A percentile compares a stretch with the other conserved stretches of the same genome.
Conservation (phyloP, 345 rosid genomes). For the Sonneratia alba region DNA sequence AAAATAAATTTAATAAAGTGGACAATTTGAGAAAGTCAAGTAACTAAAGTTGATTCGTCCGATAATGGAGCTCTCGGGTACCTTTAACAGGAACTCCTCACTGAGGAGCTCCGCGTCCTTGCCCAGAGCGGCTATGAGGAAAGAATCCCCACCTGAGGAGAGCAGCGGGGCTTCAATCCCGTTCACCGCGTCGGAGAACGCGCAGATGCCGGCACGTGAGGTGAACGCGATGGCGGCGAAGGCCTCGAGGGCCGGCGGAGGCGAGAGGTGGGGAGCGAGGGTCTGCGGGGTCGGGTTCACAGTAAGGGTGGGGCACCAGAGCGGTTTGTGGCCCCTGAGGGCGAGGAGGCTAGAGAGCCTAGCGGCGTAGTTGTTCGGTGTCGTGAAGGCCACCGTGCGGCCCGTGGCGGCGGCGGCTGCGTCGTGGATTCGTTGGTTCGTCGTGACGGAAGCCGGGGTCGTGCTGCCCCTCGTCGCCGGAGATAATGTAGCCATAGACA, state of each 20-base stretch:
- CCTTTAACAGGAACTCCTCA: constrained; percentile 17
- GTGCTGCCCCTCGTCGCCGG: neutral
- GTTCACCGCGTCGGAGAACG: constrained; percentile 22
- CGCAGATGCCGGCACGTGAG: constrained; percentile 43
- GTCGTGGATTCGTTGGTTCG: neutral
- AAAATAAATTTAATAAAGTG: no score
- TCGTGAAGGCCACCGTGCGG: constrained; percentile 40
- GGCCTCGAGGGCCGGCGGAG: constrained; percentile 26
- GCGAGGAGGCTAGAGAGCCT: constrained; percentile 33
- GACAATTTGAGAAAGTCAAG: no score
- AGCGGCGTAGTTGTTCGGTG: constrained; percentile 43
- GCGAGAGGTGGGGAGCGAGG: constrained; percentile 24
- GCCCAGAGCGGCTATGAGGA: constrained; percentile 39
- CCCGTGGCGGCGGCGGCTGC: constrained; percentile 12
- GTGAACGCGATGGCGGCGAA: constrained; percentile 46
- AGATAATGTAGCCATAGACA: constrained; percentile 2
- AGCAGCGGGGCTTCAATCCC: constrained; percentile 21
- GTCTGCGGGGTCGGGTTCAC: constrained; percentile 29
- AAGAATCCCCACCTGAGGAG: constrained; percentile 15
- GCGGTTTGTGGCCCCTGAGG: constrained; percentile 27
- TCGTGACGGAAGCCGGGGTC: neutral
- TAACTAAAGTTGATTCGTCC: neutral
- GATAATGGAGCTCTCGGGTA: constrained; percentile 1
- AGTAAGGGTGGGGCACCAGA: constrained; percentile 52
- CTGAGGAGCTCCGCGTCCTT: constrained; percentile 39